Evolutionary conservation across 306 rosid genomes (phyloP).

Genomic region (Vigna hirtella): DNA sequence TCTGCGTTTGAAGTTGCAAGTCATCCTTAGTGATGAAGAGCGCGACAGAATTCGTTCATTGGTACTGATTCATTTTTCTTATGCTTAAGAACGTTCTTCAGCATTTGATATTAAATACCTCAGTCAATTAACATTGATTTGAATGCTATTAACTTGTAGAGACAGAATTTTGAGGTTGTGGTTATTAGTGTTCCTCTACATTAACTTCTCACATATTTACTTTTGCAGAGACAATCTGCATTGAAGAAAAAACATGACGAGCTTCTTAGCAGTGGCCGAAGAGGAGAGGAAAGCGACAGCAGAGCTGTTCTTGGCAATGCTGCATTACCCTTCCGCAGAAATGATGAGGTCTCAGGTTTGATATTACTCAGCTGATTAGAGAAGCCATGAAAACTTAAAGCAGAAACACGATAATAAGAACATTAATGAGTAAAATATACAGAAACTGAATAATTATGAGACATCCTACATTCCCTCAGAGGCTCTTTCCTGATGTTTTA

Average conservation of each 20-base stretch:
- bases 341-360: constrained; percentile 82
- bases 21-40: constrained; percentile 78
- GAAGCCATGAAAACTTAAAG: constrained; percentile 38
- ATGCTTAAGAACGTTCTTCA: constrained; percentile 8
- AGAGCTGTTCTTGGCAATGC: constrained; percentile 39
- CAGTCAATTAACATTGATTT: not conserved
- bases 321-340: constrained; percentile 48
- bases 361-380: constrained; percentile 52
- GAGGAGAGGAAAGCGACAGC: constrained; percentile 38
- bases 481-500: constrained; percentile 64
- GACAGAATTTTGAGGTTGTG: not conserved
- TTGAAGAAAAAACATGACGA: constrained; percentile 76
- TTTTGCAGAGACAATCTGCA: constrained; percentile 55
- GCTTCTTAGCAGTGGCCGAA: constrained; percentile 51
- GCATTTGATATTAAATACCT: constrained; percentile 8
- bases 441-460: constrained; percentile 40
- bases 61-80: constrained; percentile 53
- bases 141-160: constrained; percentile 12
- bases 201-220: constrained; percentile 6
- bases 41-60: constrained; percentile 73
- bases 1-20: constrained; percentile 76
- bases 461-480: constrained; percentile 50
- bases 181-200: constrained; percentile 1
- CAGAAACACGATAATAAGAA: constrained; percentile 26
- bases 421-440: not conserved